Conservation (phyloP, 2,329 filamentous ascomycete species). For the Colletotrichum tabaci region DNA sequence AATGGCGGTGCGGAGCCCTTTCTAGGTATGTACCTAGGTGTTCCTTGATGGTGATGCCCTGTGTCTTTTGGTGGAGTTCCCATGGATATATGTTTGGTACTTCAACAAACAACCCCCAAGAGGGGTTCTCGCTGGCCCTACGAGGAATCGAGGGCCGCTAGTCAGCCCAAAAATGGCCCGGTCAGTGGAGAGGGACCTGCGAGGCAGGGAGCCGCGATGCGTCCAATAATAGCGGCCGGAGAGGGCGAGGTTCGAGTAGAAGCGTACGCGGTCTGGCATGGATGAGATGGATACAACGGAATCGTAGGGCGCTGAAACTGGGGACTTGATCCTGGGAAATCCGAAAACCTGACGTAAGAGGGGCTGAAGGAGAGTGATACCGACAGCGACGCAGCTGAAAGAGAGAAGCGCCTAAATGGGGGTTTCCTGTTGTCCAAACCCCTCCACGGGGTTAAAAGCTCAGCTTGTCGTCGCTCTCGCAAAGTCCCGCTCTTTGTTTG, state of each 20-base stretch:
- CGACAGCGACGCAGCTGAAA: conserved; percentile 24
- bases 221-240: conserved; percentile 17
- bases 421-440: conserved; percentile 5
- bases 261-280: conserved; percentile 26
- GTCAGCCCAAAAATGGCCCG: neutral
- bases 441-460: conserved; percentile 19
- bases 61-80: conserved; percentile 10
- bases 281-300: conserved; percentile 27
- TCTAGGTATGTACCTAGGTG: neutral
- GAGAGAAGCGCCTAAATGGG: conserved; percentile 6
- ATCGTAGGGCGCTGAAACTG: conserved; percentile 21
- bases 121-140: conserved; percentile 23
- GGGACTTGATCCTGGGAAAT: conserved; percentile 13
- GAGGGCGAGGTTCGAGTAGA: conserved; percentile 4
- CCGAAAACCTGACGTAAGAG: conserved; percentile 17
- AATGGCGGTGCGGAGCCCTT: conserved; percentile 28
- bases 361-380: conserved; percentile 22
- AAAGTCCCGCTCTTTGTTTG: conserved; percentile 3
- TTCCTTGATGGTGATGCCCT: neutral
- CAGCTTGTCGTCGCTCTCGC: conserved; percentile 23
- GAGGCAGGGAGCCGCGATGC: neutral
- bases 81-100: neutral
- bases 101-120: neutral
- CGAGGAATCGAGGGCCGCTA: conserved; percentile 11
- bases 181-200: conserved; percentile 13